Evolutionary conservation across 306 rosid genomes (phyloP).

Genomic region (Dalbergia cultrata): DNA sequence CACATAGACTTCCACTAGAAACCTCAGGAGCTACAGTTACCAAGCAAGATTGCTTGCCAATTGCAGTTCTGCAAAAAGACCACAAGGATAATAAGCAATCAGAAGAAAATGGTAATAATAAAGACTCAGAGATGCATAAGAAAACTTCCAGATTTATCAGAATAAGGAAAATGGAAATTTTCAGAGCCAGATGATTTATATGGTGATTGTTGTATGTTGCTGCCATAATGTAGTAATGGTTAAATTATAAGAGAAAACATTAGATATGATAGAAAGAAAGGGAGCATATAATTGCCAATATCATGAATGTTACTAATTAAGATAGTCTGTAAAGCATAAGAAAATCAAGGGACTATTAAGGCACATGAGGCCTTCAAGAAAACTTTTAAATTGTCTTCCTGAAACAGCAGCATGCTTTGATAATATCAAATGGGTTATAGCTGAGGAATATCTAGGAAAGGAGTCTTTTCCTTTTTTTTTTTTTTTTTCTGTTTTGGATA

Average conservation of each 20-base stretch:
- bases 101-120: conserved; percentile 23
- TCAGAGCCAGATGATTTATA: neutral
- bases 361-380: neutral
- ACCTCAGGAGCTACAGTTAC: conserved; percentile 54
- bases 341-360: neutral
- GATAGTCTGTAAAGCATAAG: neutral
- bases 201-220: neutral
- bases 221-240: neutral
- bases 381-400: neutral
- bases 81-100: conserved; percentile 1
- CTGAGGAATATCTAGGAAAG: neutral
- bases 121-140: conserved; percentile 39
- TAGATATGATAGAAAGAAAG: neutral
- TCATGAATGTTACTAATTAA: neutral
- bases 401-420: neutral
- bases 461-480: too few relatives aligned
- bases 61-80: conserved; percentile 56
- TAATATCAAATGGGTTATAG: neutral
- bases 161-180: neutral
- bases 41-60: conserved; percentile 54
- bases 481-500: too few relatives aligned
- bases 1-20: conserved; percentile 59
- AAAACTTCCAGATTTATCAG: neutral
- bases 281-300: neutral
- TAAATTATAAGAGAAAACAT: neutral